Percentiles rank a stretch among this genome's conserved stretches.
Evolutionary conservation across 371 early-diverging fungal species (phyloP).

Genomic region (Mucor velutinosus): DNA sequence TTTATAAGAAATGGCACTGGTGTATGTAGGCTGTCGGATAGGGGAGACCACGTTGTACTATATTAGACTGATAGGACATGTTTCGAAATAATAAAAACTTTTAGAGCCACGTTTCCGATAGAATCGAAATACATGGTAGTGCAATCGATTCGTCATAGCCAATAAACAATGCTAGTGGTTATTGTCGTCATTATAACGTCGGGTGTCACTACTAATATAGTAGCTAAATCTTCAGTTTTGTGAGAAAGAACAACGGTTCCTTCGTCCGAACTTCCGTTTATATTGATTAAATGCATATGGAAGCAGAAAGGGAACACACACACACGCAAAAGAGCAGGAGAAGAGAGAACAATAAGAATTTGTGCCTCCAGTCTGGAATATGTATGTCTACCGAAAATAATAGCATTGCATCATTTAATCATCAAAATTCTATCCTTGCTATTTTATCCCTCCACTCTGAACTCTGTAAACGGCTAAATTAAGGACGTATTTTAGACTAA

Average conservation of each 20-base stretch:
- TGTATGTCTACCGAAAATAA: neutral
- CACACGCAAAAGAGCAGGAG: neutral
- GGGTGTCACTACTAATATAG: neutral
- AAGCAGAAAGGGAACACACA: neutral
- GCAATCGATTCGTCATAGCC: constrained; percentile 13
- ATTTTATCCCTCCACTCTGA: neutral
- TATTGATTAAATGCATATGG: neutral
- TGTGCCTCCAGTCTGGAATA: neutral
- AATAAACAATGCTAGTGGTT: neutral
- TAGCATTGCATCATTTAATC: neutral
- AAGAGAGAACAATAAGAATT: constrained; percentile 1
- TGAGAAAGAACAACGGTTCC: neutral
- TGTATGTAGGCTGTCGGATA: neutral
- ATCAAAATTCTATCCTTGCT: neutral
- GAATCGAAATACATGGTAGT: constrained; percentile 5
- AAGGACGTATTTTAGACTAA: too few species aligned
- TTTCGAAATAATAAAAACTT: constrained; percentile 17
- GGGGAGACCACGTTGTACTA: neutral
- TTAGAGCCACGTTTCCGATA: constrained; percentile 14
- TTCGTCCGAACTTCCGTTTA: neutral
- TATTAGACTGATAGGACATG: constrained; percentile 9
- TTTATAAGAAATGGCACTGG: constrained; percentile 1
- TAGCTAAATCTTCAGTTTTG: neutral
- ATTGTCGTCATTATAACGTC: constrained; percentile 4
- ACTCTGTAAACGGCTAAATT: too few species aligned